Conservation (phyloP, 2,329 filamentous ascomycete genomes). For the Ceratocystis papillata region DNA sequence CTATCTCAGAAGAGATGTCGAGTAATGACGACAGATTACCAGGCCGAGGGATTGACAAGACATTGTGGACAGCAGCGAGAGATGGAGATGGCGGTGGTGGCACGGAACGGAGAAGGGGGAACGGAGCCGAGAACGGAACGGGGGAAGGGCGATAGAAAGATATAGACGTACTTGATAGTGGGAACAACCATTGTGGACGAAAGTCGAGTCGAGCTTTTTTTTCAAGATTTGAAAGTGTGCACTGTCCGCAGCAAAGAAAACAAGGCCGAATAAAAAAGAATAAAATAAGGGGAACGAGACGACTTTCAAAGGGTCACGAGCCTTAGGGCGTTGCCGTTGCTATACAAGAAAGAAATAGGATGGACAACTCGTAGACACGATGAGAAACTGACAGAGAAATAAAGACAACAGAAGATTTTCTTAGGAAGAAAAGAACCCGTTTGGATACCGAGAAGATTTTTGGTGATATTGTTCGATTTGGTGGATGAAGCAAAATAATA, state of each 20-base stretch:
- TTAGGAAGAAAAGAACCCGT: neutral
- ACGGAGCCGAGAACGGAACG: neutral
- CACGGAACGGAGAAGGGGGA: neutral
- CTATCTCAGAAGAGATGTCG: neutral
- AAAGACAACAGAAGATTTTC: neutral
- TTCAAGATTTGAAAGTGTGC: neutral
- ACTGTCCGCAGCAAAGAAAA: conserved; percentile 9
- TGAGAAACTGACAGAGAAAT: neutral
- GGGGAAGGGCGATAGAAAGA: neutral
- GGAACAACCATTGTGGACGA: conserved; percentile 47
- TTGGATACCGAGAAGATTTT: neutral
- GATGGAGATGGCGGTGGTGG: neutral
- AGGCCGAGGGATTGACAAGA: neutral
- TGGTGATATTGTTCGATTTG: neutral
- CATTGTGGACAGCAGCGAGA: conserved; percentile 4
- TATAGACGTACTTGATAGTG: conserved; percentile 49
- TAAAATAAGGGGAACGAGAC: conserved; percentile 4
- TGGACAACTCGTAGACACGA: neutral
- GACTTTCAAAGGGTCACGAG: conserved; percentile 6
- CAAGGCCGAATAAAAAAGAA: conserved; percentile 1
- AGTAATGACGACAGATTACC: neutral
- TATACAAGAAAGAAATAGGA: neutral
- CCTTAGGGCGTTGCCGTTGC: neutral
- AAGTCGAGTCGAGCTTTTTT: neutral
- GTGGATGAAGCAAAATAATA: neutral